A percentile compares a stretch with the other conserved stretches of the same genome.
Conservation (phyloP, 345 rosid genomes). For the Populus tremula region DNA sequence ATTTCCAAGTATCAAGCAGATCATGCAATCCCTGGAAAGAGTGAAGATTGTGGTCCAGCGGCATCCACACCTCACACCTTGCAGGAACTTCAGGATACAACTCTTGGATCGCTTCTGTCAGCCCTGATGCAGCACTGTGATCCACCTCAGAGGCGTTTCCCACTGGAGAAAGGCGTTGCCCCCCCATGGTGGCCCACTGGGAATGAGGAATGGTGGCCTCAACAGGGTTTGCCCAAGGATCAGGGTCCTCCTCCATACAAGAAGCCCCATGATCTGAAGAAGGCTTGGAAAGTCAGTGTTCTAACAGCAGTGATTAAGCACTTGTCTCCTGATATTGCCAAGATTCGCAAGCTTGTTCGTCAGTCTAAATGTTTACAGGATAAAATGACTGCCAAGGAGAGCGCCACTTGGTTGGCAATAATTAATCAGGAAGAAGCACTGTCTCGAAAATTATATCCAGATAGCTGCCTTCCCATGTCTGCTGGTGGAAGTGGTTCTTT, state of each 20-base stretch:
- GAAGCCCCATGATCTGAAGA: constrained; percentile 85
- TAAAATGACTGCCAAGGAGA: constrained; percentile 90
- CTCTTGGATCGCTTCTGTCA: constrained; percentile 76
- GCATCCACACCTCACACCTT: constrained; percentile 55
- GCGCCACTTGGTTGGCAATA: constrained; percentile 74
- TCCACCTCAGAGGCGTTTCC: constrained; percentile 81
- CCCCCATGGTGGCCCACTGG: constrained; percentile 93
- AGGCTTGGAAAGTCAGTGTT: constrained; percentile 81
- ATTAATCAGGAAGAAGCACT: constrained; percentile 68
- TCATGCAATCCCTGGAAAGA: constrained; percentile 40
- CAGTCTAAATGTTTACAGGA: constrained; percentile 86
- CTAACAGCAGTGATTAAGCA: constrained; percentile 80
- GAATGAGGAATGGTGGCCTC: constrained; percentile 79
- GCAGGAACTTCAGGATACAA: constrained; percentile 78
- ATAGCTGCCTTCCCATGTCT: constrained; percentile 40
- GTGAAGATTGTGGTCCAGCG: constrained; percentile 30
- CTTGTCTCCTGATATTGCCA: constrained; percentile 72
- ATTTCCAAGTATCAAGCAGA: constrained; percentile 59
- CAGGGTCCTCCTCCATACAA: constrained; percentile 75
- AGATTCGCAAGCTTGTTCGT: constrained; percentile 74
- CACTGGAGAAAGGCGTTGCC: constrained; percentile 74
- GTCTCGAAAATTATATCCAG: constrained; percentile 63
- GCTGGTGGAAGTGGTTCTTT: constrained; percentile 53
- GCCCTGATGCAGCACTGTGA: constrained; percentile 87
- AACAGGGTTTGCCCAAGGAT: constrained; percentile 53